A percentile compares a stretch with the other conserved stretches of the same genome.
These are phyloP conservation scores for Anthracocystis walkeri DNA, from an alignment of 1,284 basidiomycete species.

Conservation along the genomic window DNA sequence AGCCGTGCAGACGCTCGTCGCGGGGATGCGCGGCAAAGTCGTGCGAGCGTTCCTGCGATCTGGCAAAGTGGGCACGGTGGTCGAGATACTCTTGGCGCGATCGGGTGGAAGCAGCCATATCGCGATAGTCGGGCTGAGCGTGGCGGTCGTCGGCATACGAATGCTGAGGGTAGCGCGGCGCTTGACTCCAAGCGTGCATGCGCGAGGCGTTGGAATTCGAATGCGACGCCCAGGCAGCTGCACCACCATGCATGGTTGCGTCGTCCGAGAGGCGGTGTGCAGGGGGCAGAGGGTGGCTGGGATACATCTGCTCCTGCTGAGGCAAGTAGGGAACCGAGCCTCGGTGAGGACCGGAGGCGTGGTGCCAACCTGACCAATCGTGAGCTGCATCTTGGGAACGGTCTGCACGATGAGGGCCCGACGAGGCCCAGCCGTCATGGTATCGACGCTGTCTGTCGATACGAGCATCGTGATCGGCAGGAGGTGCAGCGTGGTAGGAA, in stretches of 20 bases:
- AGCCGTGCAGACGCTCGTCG: slow-evolving; percentile 8
- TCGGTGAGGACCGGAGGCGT: slow-evolving; percentile 19
- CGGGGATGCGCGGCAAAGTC: slow-evolving; percentile 14
- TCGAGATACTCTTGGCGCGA: slow-evolving; percentile 10
- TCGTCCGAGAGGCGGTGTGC: slow-evolving; percentile 30
- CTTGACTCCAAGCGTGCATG: slow-evolving; percentile 16
- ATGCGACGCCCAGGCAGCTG: slow-evolving; percentile 20
- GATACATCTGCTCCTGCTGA: slow-evolving; percentile 17
- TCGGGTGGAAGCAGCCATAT: slow-evolving; percentile 12
- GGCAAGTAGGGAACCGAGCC: slow-evolving; percentile 22
- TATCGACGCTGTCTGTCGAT: slow-evolving; percentile 18
- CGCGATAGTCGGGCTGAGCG: slow-evolving; percentile 15
- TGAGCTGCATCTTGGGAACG: slow-evolving; percentile 14
- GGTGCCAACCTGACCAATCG: slow-evolving; percentile 32
- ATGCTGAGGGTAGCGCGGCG: slow-evolving; percentile 20
- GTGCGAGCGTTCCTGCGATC: slow-evolving; percentile 14
- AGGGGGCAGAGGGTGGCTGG: slow-evolving; percentile 11
- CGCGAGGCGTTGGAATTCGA: slow-evolving; percentile 9
- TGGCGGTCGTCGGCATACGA: slow-evolving; percentile 10
- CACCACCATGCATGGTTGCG: slow-evolving; percentile 2
- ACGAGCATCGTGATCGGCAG: slow-evolving; percentile 11
- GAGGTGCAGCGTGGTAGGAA: slow-evolving; percentile 7
- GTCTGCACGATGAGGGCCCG: slow-evolving; percentile 20
- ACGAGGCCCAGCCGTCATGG: slow-evolving; percentile 25
- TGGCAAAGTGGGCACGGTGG: slow-evolving; percentile 11